Conservation (phyloP, 1,284 basidiomycete genomes). For the Kwoniella shivajii region DNA sequence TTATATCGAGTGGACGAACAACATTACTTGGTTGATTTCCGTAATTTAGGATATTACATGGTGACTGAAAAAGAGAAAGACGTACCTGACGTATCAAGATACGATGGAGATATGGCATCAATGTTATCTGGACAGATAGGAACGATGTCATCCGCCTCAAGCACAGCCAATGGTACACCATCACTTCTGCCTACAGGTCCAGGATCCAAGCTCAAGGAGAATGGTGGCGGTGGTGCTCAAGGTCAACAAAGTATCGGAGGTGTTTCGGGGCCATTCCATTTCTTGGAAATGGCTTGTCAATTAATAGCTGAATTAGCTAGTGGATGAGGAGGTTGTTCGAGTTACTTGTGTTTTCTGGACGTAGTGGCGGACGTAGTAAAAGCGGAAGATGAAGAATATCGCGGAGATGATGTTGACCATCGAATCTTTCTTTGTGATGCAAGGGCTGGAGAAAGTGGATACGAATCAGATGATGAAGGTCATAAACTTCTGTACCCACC, state of each 20-base stretch:
- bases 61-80: constrained; percentile 42
- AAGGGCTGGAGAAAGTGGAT: too few relatives aligned
- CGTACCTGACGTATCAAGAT: constrained; percentile 19
- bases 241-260: constrained; percentile 64
- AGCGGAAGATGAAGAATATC: too few relatives aligned
- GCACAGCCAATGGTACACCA: neutral
- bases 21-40: constrained; percentile 98
- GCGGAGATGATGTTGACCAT: too few relatives aligned
- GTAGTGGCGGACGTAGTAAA: too few relatives aligned
- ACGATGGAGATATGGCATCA: constrained; percentile 2
- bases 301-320: constrained; percentile 59
- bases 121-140: neutral
- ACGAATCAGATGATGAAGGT: too few relatives aligned
- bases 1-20: constrained; percentile 92
- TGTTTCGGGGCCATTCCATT: constrained; percentile 85
- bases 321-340: too few relatives aligned
- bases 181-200: neutral
- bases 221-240: neutral
- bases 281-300: constrained; percentile 88
- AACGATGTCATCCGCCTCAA: neutral
- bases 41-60: constrained; percentile 89
- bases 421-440: too few relatives aligned
- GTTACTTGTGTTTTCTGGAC: too few relatives aligned
- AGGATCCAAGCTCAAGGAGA: neutral
- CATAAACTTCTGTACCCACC: too few relatives aligned